Conservation (phyloP, 257 asterid genomes). For the Capsicum chinense region DNA sequence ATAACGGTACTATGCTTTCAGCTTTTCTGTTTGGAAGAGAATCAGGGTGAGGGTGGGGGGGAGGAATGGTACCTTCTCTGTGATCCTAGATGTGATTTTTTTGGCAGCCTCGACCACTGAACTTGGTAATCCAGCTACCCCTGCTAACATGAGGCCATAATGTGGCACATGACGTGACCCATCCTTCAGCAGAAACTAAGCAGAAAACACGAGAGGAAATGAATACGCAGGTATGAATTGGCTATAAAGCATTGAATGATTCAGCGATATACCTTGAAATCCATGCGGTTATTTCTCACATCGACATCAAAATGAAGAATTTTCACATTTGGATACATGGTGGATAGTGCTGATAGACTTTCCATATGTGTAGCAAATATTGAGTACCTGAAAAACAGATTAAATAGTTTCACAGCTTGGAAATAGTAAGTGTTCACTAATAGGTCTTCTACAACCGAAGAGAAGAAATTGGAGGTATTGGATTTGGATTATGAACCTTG, state of each 20-base stretch:
- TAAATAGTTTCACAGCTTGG: conserved; percentile 33
- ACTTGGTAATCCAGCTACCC: conserved; percentile 87
- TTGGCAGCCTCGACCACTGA: conserved; percentile 75
- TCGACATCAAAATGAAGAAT: conserved; percentile 86
- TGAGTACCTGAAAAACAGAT: conserved; percentile 60
- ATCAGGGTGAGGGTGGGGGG: too few species aligned
- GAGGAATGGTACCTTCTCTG: conserved; percentile 56
- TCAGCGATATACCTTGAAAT: conserved; percentile 71
- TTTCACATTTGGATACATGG: conserved; percentile 88
- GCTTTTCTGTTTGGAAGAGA: background rate
- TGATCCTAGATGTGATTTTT: conserved; percentile 71
- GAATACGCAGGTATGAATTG: conserved; percentile 16
- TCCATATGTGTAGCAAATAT: conserved; percentile 98
- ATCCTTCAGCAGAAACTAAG: conserved; percentile 88
- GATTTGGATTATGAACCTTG: background rate
- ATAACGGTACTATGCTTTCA: background rate
- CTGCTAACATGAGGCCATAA: conserved; percentile 95
- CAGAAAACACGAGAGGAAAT: conserved; percentile 28
- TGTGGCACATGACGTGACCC: conserved; percentile 82
- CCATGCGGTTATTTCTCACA: conserved; percentile 80
- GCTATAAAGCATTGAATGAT: conserved; percentile 12
- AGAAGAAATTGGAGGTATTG: background rate
- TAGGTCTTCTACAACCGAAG: background rate
- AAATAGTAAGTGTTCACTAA: background rate
- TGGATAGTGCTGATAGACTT: conserved; percentile 80